Base-by-base conservation (phyloP, 352 stramenopile species). In the Aphanomyces cochlioides region DNA sequence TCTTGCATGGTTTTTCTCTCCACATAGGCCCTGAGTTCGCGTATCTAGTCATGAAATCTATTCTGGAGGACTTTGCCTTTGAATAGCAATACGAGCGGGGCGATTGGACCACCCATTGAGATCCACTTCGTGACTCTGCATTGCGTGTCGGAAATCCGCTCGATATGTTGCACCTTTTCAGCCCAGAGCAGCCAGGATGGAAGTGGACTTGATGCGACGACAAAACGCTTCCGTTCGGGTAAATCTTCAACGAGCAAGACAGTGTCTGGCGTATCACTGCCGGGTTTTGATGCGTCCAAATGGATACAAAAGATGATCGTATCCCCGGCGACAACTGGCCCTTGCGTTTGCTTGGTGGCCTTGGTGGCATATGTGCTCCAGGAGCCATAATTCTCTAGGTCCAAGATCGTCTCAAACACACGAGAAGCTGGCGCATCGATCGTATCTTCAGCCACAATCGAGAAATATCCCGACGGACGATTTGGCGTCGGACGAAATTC, bases 301-400 rank as follows among this genome's bases (percentile, higher is more conserved):
- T 41, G 54, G 37, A 61, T 58, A 6, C 54, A 37, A 37, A 61
- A 61, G 19, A 61, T 37, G 43, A 61, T 61, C 54, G 28, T 61
- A 12, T 6, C 54, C 17, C 54, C 54, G 10, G 21, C 3, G 7
- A n/a, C 17, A n/a, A 50, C 10, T 50, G 50, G 54, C 6, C 54
- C 54, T 37, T 7, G 5, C 54, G 15, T 13, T 7, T 10, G 7
- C 54, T 61, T 61, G 19, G 54, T 61, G 15, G 54, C 54, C 7
- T 41, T 19, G 5, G 54, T 61, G 10, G 54, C 54, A 40, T 61
- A 61, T 6, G 34, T 61, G 54, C 54, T 61, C 54, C 54, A 61
- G 10, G 7, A 7, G 54, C 21, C 34, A 37, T 61, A 61, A 40
- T 37, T 12, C 28, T 61, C 54, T 10, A 61, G n/a, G 21, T 61